Evolutionary conservation across 768 basidiomycete species (phyloP).

Genomic region (Mycena sanguinolenta): DNA sequence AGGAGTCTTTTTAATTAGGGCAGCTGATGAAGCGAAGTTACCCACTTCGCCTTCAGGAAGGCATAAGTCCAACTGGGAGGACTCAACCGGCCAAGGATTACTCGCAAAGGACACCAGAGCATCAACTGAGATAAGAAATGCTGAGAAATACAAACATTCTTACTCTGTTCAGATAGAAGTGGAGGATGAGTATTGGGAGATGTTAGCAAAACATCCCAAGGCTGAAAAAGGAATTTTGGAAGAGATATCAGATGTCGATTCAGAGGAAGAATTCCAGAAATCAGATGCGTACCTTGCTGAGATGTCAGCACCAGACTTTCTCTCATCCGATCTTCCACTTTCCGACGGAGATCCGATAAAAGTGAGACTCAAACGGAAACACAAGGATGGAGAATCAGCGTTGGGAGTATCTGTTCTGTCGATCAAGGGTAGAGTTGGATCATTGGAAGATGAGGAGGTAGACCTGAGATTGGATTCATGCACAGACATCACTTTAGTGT

Average conservation of each 20-base stretch:
- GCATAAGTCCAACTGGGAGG: background rate
- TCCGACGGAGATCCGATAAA: too few relatives aligned
- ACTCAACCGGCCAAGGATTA: too few relatives aligned
- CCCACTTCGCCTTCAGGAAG: background rate
- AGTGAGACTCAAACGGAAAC: background rate
- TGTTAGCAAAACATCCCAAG: background rate
- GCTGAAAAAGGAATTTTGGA: background rate
- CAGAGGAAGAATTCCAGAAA: background rate
- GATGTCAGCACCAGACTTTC: too few relatives aligned
- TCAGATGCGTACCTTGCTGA: too few relatives aligned
- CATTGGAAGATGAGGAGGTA: background rate
- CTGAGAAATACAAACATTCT: background rate
- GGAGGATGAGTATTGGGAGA: background rate
- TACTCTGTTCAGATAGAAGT: background rate
- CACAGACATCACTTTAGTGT: background rate
- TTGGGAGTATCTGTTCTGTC: background rate
- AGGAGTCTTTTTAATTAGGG: background rate
- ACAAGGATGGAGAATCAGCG: too few relatives aligned
- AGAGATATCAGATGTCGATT: background rate
- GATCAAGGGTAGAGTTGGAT: background rate
- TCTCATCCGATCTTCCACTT: too few relatives aligned
- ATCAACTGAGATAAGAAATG: background rate
- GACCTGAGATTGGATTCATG: conserved; percentile 10
- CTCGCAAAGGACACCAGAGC: background rate
- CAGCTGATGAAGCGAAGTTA: background rate